These are phyloP conservation scores for Tolypocladium cylindrosporum DNA, from an alignment of 2,329 filamentous ascomycete genomes.

Conservation along the genomic window DNA sequence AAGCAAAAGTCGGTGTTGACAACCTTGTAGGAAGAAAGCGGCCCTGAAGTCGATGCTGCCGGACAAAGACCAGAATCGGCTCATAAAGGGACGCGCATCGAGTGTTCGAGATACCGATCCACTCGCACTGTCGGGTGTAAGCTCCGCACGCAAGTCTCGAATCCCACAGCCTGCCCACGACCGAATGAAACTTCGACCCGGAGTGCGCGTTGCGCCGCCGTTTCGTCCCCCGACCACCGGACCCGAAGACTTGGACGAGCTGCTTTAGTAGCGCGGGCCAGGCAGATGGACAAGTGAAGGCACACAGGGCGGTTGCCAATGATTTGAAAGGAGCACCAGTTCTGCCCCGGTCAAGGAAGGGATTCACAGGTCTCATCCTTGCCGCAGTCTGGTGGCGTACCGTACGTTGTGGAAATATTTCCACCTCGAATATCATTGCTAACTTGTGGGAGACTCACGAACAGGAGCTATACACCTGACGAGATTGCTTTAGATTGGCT, in stretches of 20 bases:
- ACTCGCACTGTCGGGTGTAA: neutral
- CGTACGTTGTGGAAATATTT: neutral
- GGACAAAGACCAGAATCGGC: conserved; percentile 18
- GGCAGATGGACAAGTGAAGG: neutral
- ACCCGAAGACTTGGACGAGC: neutral
- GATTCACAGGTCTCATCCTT: no score
- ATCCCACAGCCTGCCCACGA: neutral
- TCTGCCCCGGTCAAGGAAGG: neutral
- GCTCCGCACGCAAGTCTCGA: neutral
- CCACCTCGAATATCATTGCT: neutral
- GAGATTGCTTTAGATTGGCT: neutral
- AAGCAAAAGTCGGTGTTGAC: conserved; percentile 14
- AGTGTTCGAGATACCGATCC: neutral
- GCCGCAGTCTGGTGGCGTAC: neutral
- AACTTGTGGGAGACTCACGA: no score
- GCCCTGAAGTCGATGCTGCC: conserved; percentile 8
- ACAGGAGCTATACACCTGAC: no score
- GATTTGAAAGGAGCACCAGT: neutral
- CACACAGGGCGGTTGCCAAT: neutral
- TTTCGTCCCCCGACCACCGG: neutral
- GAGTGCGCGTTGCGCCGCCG: neutral
- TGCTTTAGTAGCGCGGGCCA: neutral
- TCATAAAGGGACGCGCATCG: conserved; percentile 7
- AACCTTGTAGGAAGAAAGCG: conserved; percentile 15
- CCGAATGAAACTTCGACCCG: neutral